A percentile compares a stretch with the other conserved stretches of the same genome.
Conservation (phyloP, 345 rosid species). For the Excoecaria cochinchinensis region DNA sequence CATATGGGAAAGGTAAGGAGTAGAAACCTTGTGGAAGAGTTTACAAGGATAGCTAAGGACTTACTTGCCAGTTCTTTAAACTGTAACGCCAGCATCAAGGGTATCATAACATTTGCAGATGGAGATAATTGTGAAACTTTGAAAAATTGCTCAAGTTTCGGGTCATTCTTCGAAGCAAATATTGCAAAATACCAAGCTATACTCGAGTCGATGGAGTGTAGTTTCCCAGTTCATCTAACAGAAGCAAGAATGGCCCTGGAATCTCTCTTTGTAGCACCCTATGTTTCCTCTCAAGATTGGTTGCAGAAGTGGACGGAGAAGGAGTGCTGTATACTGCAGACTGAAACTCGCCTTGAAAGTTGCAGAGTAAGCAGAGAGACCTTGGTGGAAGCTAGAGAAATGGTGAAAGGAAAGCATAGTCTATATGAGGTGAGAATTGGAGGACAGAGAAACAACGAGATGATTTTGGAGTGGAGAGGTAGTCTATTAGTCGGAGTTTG, state of each 20-base stretch:
- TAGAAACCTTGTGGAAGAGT: slow-evolving; percentile 32
- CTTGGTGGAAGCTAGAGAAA: slow-evolving; percentile 42
- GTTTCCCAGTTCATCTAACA: slow-evolving; percentile 25
- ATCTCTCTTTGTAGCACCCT: slow-evolving; percentile 42
- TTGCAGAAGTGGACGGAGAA: slow-evolving; percentile 40
- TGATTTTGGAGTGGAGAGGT: slow-evolving; percentile 34
- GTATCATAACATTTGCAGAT: slow-evolving; percentile 38
- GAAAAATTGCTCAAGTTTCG: slow-evolving; percentile 21
- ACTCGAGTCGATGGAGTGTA: slow-evolving; percentile 40
- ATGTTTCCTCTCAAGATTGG: slow-evolving; percentile 36
- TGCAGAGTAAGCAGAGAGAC: slow-evolving; percentile 26
- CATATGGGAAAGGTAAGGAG: slow-evolving; percentile 42
- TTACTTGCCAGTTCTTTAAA: background rate
- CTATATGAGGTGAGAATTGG: slow-evolving; percentile 41
- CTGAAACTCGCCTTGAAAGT: slow-evolving; percentile 16
- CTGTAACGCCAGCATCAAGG: background rate
- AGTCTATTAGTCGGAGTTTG: slow-evolving; percentile 25
- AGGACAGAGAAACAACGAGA: slow-evolving; percentile 36
- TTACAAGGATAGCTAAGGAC: slow-evolving; percentile 33
- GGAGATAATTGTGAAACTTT: slow-evolving; percentile 29
- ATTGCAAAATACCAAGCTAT: slow-evolving; percentile 35
- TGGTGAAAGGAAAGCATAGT: slow-evolving; percentile 29
- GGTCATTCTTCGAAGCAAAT: slow-evolving; percentile 33
- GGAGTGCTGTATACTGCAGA: slow-evolving; percentile 13
- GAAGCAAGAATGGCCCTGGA: slow-evolving; percentile 51